Evolutionary conservation across 2,329 filamentous ascomycete genomes (phyloP).

Genomic region (Ceratocystis colombiana): DNA sequence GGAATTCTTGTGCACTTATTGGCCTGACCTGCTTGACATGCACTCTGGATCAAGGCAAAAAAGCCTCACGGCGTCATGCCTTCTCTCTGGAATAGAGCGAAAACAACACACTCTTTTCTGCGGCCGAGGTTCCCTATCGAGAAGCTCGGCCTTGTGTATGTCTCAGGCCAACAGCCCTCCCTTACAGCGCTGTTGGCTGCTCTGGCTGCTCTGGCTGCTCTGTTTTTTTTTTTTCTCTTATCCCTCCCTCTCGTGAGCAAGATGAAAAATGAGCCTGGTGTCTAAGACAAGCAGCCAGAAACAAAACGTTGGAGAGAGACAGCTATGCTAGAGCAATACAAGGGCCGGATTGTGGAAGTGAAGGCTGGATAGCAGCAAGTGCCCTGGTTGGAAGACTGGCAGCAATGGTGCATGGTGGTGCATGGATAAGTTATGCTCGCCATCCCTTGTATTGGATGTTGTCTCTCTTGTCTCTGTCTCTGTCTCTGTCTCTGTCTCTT

Average conservation of each 20-base stretch:
- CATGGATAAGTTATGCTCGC: too few relatives aligned
- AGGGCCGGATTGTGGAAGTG: background rate
- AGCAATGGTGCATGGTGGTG: too few relatives aligned
- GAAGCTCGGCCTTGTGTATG: constrained; percentile 1
- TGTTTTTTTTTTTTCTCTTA: background rate
- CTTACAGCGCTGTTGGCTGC: background rate
- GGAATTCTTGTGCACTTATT: too few relatives aligned
- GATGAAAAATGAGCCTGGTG: background rate
- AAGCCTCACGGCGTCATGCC: constrained; percentile 4
- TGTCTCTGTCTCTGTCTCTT: too few relatives aligned
- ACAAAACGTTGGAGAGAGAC: background rate
- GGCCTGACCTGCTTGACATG: too few relatives aligned
- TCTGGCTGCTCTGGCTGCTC: background rate
- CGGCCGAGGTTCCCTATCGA: background rate
- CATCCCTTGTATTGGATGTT: too few relatives aligned
- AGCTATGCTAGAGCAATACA: background rate
- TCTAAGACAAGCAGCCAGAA: background rate
- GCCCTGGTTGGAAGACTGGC: too few relatives aligned
- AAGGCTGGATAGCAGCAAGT: too few relatives aligned
- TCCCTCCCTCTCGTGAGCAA: too few relatives aligned
- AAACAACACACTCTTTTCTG: background rate
- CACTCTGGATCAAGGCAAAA: background rate
- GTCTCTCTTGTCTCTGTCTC: too few relatives aligned
- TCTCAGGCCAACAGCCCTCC: background rate
- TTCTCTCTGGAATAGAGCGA: background rate